A percentile compares a stretch with the other conserved stretches of the same genome.
These are phyloP conservation scores for Durio zibethinus DNA, from an alignment of 345 rosid genomes.

Conservation along the genomic window DNA sequence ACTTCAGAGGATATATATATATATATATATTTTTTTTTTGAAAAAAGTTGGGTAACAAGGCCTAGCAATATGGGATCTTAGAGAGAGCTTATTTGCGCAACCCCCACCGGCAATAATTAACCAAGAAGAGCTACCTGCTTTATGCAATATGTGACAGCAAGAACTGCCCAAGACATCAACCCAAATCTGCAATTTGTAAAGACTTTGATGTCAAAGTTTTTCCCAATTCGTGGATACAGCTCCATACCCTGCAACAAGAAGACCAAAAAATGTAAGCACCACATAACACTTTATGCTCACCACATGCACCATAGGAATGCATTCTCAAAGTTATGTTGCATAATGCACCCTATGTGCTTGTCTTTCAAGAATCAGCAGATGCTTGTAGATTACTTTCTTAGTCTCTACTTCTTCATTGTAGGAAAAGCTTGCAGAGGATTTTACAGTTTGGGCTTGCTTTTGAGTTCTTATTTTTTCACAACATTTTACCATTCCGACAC, in stretches of 20 bases:
- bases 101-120: background rate
- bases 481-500: background rate
- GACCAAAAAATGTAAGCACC: constrained; percentile 14
- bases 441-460: background rate
- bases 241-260: constrained; percentile 83
- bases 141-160: constrained; percentile 95
- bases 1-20: background rate
- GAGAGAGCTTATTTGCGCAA: background rate
- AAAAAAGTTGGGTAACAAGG: background rate
- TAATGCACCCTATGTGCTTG: background rate
- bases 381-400: background rate
- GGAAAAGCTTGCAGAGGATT: background rate
- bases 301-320: background rate
- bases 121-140: constrained; percentile 66
- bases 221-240: constrained; percentile 96
- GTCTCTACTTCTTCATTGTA: background rate
- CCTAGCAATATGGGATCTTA: background rate
- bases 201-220: constrained; percentile 91
- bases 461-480: background rate
- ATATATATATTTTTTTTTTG: background rate
- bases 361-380: background rate
- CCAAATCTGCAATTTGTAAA: constrained; percentile 99
- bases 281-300: background rate
- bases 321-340: background rate
- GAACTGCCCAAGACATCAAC: constrained; percentile 99